Evolutionary conservation across 1,139 yeast genomes (phyloP), one percentile per base, ranked within the genome.

Genomic region (Yamadazyma diddensiae): DNA sequence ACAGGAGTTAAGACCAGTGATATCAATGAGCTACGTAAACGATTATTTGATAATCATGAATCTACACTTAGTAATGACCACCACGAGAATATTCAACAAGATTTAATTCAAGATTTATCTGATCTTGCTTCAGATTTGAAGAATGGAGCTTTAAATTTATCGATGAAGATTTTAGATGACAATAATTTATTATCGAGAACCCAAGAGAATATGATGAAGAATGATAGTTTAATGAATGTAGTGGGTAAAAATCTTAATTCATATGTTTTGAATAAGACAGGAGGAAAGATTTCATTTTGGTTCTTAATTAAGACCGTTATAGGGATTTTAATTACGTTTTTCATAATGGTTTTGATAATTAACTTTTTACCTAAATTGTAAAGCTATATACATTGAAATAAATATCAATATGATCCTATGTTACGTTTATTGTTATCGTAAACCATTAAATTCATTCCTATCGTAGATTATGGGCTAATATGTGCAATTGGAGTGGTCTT

Each of bases 81-180:
- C 46, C 73, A 69, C 40, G 73, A 68, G 35, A 57, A 64, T 3
- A 43, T 68, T n/a, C 75, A 69, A 42, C 62, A 62, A 30, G 70
- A 66, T 28, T 54, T 69, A 7, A 48, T 67, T 15, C 49, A 46
- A 25, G 75, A 69, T 37, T 55, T 69, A 35, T 42, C 62, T 0
- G 63, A 56, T 18, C 50, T 69, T 35, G 70, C 73, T 0, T 37
- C 59, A 2, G 53, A 53, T 3, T 55, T 69, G 33, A 65, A 59
- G 36, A 43, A 50, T n/a, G 60, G 69, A 4, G 73, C 73, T 4
- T 39, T 59, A 11, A 48, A 49, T 9, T 55, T 69, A 21, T 57
- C 68, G 5, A 49, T 57, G 18, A 62, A 62, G 37, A 53, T 65
- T 13, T 50, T 57, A 10, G 70, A 60, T 28, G 75, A 69, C 43